Base-by-base conservation (phyloP, 1,284 basidiomycete genomes). In the Coriolopsis trogii region DNA sequence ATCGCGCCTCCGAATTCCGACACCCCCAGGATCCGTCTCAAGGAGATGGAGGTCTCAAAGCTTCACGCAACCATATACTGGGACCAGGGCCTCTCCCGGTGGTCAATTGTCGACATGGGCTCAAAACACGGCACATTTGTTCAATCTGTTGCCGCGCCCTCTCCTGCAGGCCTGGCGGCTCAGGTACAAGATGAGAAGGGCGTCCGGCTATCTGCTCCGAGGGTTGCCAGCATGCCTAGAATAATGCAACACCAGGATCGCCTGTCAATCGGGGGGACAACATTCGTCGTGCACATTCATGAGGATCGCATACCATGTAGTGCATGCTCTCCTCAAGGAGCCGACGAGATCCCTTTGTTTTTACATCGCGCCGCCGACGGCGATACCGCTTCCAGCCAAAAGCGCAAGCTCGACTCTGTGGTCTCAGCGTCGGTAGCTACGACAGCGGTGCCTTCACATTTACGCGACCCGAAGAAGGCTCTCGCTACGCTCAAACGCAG, bases 11-110 rank as follows among this genome's bases (percentile, higher is more conserved):
- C 70, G 18, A 79, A 78, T 10, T 75, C 71, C 15, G 73, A 73
- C 26, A 79, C 70, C 2, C 86, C 89, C 12, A 77, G 82, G 38
- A 74, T 91, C 45, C 81, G 89, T 39, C 71, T 91, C 29, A 90
- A 88, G 67, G 89, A 91, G 70, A 87, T 91, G 83, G 78, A 81
- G 56, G 87, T 90, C 8, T 90, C 88, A 3, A 91, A 91, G 68
- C 60, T 88, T 46, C 89, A 91, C 63, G 85, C 88, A 8, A 87
- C 84, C 3, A 73, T 79, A 0, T 91, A 80, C 62, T 89, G 85
- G 85, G 87, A 91, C 62, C 69, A 72, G 25, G 67, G 68, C 16
- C 73, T 77, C 49, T 63, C 67, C 12, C 77, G 81, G 53, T 91
- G 87, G 88, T 76, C 79, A 7, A 71, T 87, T 31, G 89, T 91